Base-by-base conservation (phyloP, 208 protist genomes). In the Blechomonas ayalai region DNA sequence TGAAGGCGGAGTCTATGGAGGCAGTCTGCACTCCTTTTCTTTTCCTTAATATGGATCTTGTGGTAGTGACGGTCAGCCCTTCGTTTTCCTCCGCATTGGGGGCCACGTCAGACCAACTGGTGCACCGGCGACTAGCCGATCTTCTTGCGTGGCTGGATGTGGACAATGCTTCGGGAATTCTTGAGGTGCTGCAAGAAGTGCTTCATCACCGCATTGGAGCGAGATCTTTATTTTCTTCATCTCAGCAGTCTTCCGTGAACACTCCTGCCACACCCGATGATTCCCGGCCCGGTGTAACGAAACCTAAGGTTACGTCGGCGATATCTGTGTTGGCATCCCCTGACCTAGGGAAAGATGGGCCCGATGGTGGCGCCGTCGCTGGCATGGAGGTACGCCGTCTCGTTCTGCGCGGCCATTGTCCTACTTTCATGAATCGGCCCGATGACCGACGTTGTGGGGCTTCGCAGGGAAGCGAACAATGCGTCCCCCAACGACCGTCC, bases 131-230 rank as follows among this genome's bases (percentile, higher is more conserved):
- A 4, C 49, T 85, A 22, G 5, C 27, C 12, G 63, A 71, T 31
- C 33, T 77, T 19, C 51, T 84, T 13, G 28, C 16, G 37, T 75
- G 65, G 61, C 59, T 90, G 22, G 27, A 72, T 34, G 70, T 90
- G 38, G 59, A 63, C 18, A 45, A 48, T 18, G 9, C 25, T 6
- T n/a, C 4, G 9, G 52, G n/a, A 6, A 33, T 69, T 16, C 31
- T 53, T 13, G 39, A 28, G 13, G 23, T 43, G 8, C 35, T 59
- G 23, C 52, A 39, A 10, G 16, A 13, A n/a, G 25, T 49, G 15
- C 19, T 22, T 42, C 20, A 1, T 23, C n/a, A 9, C 13, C 28
- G 5, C 4, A 4, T 3, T 22, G 39, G 20, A 20, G 13, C 26
- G 2, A 12, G 22, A 38, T 1, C 25, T 15, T 24, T 39, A 9